Evolutionary conservation across 140 eudicot species (phyloP), one percentile per base, ranked within the genome.

Genomic region (Cichorium intybus): DNA sequence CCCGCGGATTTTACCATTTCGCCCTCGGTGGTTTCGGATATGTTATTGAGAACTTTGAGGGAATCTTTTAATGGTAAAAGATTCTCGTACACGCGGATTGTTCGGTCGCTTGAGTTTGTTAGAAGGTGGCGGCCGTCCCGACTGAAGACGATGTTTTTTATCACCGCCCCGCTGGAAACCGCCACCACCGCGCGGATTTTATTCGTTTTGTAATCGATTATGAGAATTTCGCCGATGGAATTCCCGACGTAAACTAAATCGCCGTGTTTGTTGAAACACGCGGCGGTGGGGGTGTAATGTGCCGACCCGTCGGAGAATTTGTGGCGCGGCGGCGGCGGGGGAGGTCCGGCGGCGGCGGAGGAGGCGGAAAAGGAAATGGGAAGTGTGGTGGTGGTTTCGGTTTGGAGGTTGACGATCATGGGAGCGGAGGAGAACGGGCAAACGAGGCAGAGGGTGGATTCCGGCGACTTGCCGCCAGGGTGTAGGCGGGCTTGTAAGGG

Each of bases 401-500:
- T 37, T 41, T 27, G 62, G 64, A 92, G 55, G 60, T 88, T 85
- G 4, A 92, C 95, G 29, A 92, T 85, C 82, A 92, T 62, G n/a
- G 98, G 98, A 62, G 96, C 92, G 28, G 98, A 87, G 5, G 94
- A 87, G 24, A 92, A 75, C 1, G 98, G 95, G 59, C 98, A 92
- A 10, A 75, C 95, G 21, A 92, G 58, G 77, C 96, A 92, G 63
- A 79, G 62, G 18, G 89, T 78, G 28, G 92, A 89, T 16, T 83
- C 68, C 15, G 84, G 50, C 3, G 95, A 83, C 18, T 90, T 84
- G 10, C 35, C 52, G 11, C 15, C 28, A 0, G 98, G 98, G 68
- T 92, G 87, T 16, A 92, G 71, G 37, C 95, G 87, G 37, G 95
- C 96, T 77, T 85, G 92, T 29, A 92, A 67, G 1, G 98, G 89